Conservation (phyloP, 2,329 filamentous ascomycete species). For the Drechslerella dactyloides region DNA sequence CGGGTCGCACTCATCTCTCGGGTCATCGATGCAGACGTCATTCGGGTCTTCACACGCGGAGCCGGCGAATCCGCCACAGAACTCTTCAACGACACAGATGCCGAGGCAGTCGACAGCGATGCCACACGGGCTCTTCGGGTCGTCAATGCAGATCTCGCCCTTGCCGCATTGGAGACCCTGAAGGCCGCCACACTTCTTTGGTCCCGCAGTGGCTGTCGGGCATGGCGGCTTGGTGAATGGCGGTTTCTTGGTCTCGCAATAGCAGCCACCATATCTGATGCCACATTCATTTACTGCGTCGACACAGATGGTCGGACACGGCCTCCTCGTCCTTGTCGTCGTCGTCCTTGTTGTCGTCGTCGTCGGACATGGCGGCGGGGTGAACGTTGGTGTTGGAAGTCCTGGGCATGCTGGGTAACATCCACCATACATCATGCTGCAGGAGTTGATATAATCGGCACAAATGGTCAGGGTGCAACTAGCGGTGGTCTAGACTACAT, state of each 20-base stretch:
- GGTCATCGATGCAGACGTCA: conserved; percentile 60
- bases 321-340: conserved; percentile 21
- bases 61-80: conserved; percentile 60
- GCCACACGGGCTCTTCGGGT: conserved; percentile 43
- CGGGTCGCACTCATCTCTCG: conserved; percentile 59
- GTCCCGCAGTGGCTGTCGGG: conserved; percentile 20
- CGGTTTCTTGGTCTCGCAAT: conserved; percentile 13
- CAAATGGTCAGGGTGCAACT: conserved; percentile 31
- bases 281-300: conserved; percentile 53
- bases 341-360: conserved; percentile 25
- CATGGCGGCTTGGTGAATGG: conserved; percentile 47
- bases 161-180: conserved; percentile 29
- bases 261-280: conserved; percentile 52
- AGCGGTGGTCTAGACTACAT: conserved; percentile 22
- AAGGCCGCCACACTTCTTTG: conserved; percentile 36
- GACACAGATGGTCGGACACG: conserved; percentile 46
- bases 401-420: conserved; percentile 34
- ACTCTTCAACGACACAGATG: conserved; percentile 35
- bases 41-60: conserved; percentile 55
- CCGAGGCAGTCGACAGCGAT: conserved; percentile 47
- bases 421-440: conserved; percentile 33
- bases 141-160: conserved; percentile 41
- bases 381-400: conserved; percentile 24
- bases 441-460: conserved; percentile 48
- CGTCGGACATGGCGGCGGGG: conserved; percentile 20